A percentile compares a stretch with the other conserved stretches of the same genome.
Evolutionary conservation across 2,329 filamentous ascomycete genomes (phyloP).

Genomic region (Colletotrichum kahawae): DNA sequence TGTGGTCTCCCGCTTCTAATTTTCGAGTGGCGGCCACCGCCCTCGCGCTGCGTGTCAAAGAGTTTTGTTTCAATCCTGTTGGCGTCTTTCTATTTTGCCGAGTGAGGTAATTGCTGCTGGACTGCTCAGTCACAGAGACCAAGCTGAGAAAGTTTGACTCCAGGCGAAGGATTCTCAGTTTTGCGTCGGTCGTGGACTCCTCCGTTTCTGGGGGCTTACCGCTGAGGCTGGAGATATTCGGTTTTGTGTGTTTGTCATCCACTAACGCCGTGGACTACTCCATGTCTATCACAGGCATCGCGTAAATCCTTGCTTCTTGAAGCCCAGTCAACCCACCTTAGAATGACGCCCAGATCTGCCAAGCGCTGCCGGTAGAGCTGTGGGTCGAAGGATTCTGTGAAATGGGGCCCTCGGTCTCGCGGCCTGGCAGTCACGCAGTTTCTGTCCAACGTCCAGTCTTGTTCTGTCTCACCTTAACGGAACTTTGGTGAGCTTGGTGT

Average conservation of each 20-base stretch:
- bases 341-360: not conserved
- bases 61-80: not conserved
- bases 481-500: not conserved
- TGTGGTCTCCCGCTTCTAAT: not conserved
- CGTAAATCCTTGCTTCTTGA: not conserved
- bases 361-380: not conserved
- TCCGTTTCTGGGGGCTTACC: not conserved
- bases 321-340: not conserved
- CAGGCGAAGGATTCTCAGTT: not conserved
- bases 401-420: not conserved
- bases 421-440: not conserved
- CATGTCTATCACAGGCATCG: not conserved
- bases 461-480: not conserved
- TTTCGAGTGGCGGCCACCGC: not conserved
- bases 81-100: not conserved
- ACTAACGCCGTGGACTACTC: not conserved
- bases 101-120: not conserved
- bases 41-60: not conserved
- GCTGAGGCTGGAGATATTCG: not conserved
- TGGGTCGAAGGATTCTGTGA: slow-evolving; percentile 12
- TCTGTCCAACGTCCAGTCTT: not conserved
- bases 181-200: not conserved
- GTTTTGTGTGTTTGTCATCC: not conserved
- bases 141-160: not conserved
- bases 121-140: not conserved